These are phyloP conservation scores for Trypanosoma boissoni DNA, from an alignment of 208 protist genomes.

Conservation along the genomic window DNA sequence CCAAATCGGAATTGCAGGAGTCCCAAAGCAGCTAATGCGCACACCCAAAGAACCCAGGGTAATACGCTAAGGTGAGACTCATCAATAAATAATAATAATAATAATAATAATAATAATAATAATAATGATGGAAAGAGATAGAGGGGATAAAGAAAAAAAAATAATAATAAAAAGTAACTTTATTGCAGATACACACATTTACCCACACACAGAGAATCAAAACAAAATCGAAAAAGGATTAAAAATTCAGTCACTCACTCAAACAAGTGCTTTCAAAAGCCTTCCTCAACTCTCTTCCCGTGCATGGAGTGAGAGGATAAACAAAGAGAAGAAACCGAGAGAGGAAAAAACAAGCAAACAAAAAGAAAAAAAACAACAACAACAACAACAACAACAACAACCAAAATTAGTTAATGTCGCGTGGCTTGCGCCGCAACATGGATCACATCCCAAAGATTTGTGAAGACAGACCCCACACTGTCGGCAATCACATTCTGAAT, in stretches of 20 bases:
- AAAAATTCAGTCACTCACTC: too few relatives aligned
- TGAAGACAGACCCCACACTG: slow-evolving; percentile 91
- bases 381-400: slow-evolving; percentile 2
- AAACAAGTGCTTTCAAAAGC: too few relatives aligned
- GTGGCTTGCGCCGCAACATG: slow-evolving; percentile 84
- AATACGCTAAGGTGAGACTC: too few relatives aligned
- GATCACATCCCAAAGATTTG: slow-evolving; percentile 88
- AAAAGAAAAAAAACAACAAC: background rate
- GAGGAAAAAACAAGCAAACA: background rate
- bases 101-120: slow-evolving; percentile 2
- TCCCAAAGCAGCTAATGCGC: too few relatives aligned
- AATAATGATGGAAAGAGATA: background rate
- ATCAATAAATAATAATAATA: background rate
- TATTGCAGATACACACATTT: too few relatives aligned
- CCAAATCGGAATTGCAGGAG: too few relatives aligned
- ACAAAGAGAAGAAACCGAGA: background rate
- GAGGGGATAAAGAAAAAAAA: background rate
- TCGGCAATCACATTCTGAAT: slow-evolving; percentile 94
- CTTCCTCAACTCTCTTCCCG: background rate
- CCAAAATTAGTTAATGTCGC: slow-evolving; percentile 34
- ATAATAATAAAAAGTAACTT: background rate
- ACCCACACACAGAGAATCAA: too few relatives aligned
- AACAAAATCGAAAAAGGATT: too few relatives aligned
- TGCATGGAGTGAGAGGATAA: background rate
- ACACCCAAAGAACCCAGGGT: too few relatives aligned